These are phyloP conservation scores for Fraxinus latifolia DNA, from an alignment of 305 asterid genomes.

Conservation along the genomic window DNA sequence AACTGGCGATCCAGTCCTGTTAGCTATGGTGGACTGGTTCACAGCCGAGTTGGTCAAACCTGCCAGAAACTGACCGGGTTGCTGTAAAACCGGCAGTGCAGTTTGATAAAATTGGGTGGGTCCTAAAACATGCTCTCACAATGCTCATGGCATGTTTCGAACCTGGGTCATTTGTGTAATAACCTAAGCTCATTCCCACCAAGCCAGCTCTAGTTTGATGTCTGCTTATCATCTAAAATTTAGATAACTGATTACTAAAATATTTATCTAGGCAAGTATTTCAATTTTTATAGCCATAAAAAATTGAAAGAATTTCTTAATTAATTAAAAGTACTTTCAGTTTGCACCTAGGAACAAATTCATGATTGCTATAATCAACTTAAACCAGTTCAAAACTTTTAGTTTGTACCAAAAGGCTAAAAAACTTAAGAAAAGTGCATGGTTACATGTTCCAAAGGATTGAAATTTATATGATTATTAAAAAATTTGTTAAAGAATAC, in stretches of 20 bases:
- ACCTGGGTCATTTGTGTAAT: not conserved
- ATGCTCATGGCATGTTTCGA: not conserved
- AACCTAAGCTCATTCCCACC: not conserved
- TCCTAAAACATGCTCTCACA: not conserved
- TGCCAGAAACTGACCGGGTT: not conserved
- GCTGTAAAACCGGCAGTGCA: not conserved
- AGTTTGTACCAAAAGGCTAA: not conserved
- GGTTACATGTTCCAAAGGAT: not conserved
- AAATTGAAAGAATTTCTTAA: not conserved
- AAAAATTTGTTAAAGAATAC: not conserved
- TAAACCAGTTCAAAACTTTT: not conserved
- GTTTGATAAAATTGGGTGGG: not conserved
- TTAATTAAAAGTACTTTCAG: not conserved
- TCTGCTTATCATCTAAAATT: not conserved
- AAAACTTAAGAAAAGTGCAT: not conserved
- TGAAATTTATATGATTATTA: not conserved
- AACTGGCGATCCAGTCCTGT: not conserved
- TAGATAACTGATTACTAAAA: not conserved
- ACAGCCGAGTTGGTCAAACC: not conserved
- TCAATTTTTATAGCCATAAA: not conserved
- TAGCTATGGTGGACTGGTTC: not conserved
- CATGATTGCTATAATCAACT: not conserved
- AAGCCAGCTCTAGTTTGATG: not conserved
- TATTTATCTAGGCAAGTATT: not conserved
- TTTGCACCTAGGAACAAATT: not conserved